Evolutionary conservation across 371 early-diverging fungal genomes (phyloP).

Genomic region (Mucor velutinosus): DNA sequence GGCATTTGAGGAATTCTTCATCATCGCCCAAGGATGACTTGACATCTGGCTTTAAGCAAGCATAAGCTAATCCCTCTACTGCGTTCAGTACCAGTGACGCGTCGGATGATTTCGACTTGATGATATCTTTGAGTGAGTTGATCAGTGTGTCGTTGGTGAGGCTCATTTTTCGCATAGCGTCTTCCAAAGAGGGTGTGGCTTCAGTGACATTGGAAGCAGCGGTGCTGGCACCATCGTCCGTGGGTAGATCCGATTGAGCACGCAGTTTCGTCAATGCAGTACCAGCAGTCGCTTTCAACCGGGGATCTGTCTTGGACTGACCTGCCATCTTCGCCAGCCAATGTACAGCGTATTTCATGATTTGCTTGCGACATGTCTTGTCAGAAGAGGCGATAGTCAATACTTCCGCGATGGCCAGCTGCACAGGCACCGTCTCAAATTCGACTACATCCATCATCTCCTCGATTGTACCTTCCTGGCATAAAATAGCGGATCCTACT

Average conservation of each 20-base stretch:
- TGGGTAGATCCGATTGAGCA: conserved; percentile 34
- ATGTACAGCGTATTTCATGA: conserved; percentile 55
- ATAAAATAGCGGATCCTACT: conserved; percentile 67
- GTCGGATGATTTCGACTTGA: conserved; percentile 45
- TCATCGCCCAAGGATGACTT: conserved; percentile 67
- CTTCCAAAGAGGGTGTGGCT: conserved; percentile 15
- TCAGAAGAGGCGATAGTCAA: conserved; percentile 72
- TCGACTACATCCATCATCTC: conserved; percentile 76
- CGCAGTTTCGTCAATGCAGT: conserved; percentile 69
- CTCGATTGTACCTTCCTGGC: conserved; percentile 62
- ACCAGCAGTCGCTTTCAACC: conserved; percentile 62
- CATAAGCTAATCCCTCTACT: conserved; percentile 80
- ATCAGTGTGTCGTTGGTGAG: conserved; percentile 34
- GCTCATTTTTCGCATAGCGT: conserved; percentile 38
- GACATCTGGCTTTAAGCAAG: conserved; percentile 59
- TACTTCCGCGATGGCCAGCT: conserved; percentile 62
- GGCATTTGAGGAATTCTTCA: conserved; percentile 52
- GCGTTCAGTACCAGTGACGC: conserved; percentile 32
- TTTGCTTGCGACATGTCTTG: conserved; percentile 57
- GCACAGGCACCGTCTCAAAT: conserved; percentile 63
- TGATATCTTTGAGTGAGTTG: conserved; percentile 32
- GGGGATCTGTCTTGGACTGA: conserved; percentile 42
- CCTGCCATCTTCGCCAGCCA: conserved; percentile 60
- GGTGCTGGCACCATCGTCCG: conserved; percentile 20
- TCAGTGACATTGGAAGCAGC: background rate